Evolutionary conservation across 768 basidiomycete species (phyloP), one percentile per base, ranked within the genome.

Genomic region (Russula foetens): DNA sequence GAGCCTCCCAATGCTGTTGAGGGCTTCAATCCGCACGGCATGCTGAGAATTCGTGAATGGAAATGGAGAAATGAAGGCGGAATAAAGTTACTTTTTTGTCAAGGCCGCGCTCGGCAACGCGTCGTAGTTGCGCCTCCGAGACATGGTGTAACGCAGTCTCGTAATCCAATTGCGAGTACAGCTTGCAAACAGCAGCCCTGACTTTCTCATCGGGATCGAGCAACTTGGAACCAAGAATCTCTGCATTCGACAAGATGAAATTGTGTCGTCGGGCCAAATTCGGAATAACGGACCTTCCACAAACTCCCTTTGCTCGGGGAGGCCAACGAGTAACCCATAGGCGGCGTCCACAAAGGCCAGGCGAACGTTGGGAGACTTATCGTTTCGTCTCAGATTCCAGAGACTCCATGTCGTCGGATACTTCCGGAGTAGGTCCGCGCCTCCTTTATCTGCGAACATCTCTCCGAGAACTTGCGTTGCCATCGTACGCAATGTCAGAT

Each of bases 201-300:
- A 99, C 86, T 68, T 85, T 90, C 60, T 98, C 97, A 64, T 98
- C 97, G 0, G 91, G 86, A 71, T 99, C 97, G 1, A 81, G 67
- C 6, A 96, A 73, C 67, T 95, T 95, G 15, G 73, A 69, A 24
- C 72, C 69, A 33, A 95, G 73, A 38, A 82, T 75, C 4, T 82
- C 89, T 88, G 62, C 15, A 58, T 33, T 23, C 43, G 3, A 39
- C 33, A 33, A 7, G 5, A 26, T 28, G 51, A 39, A 28, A 49
- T 60, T 45, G 38, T 53, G 60, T 57, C 56, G 19, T 43, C 24
- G 12, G n/a, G n/a, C 31, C 9, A 35, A 19, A 15, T 12, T 41
- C 64, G 49, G 39, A n/a, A 41, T 41, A 43, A 71, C 79, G 63
- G 64, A 89, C 91, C 84, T 77, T 95, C 88, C n/a, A 95, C 73